These are phyloP conservation scores for Phtheirospermum japonicum DNA, from an alignment of 257 asterid genomes.

Conservation along the genomic window DNA sequence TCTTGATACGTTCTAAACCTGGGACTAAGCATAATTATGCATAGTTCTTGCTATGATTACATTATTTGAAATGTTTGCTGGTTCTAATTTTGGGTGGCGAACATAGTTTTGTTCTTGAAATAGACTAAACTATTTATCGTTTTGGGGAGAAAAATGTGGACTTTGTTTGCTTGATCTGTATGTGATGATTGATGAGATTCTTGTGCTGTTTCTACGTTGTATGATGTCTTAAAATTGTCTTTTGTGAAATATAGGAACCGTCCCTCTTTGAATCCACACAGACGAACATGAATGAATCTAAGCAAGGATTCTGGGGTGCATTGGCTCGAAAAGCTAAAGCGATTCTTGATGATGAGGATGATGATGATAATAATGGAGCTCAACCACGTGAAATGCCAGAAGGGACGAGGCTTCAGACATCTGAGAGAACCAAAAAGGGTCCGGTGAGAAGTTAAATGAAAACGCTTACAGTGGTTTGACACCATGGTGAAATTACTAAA, in stretches of 20 bases:
- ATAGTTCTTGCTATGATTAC: background rate
- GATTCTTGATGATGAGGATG: conserved; percentile 62
- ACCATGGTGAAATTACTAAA: background rate
- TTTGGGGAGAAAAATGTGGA: background rate
- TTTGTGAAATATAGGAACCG: conserved; percentile 38
- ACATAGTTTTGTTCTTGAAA: background rate
- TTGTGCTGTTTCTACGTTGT: background rate
- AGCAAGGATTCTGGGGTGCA: conserved; percentile 69
- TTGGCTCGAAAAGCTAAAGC: conserved; percentile 65
- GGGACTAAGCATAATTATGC: background rate
- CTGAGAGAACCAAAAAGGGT: conserved; percentile 38
- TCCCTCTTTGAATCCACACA: conserved; percentile 39
- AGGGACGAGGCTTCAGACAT: conserved; percentile 30
- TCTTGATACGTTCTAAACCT: background rate
- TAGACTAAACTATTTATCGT: background rate
- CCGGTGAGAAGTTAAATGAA: conserved; percentile 33
- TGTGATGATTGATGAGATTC: conserved; percentile 5
- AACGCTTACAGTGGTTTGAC: conserved; percentile 15
- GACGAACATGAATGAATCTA: conserved; percentile 47
- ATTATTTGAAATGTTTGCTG: background rate
- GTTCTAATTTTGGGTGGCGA: background rate
- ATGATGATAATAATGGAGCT: background rate
- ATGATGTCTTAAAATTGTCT: conserved; percentile 11
- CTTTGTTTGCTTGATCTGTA: background rate
- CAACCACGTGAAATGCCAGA: conserved; percentile 36